Conservation (phyloP, 2,329 filamentous ascomycete genomes). For the Diaporthe sp. region DNA sequence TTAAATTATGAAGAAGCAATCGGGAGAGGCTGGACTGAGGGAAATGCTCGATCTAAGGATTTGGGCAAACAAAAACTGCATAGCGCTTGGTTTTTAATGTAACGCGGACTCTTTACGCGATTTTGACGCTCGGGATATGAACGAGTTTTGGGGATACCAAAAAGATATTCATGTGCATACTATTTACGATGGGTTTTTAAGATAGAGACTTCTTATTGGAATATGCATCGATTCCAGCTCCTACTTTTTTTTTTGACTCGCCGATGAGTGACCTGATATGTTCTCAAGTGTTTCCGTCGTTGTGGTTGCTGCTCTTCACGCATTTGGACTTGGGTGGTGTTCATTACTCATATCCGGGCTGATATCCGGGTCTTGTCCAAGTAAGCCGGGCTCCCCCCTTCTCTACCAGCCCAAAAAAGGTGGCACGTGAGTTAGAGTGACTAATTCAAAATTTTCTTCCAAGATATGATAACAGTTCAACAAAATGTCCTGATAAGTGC, state of each 20-base stretch:
- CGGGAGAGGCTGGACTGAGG: no score
- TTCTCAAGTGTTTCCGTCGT: background rate
- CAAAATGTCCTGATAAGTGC: background rate
- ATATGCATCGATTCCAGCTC: conserved; percentile 17
- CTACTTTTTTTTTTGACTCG: background rate
- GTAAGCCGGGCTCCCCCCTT: background rate
- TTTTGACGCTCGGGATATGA: conserved; percentile 17
- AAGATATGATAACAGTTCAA: background rate
- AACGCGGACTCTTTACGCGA: conserved; percentile 30
- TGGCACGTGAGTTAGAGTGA: background rate
- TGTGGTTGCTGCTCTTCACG: background rate
- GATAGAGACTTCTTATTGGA: conserved; percentile 5
- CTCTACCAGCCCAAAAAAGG: background rate
- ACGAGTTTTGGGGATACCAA: background rate
- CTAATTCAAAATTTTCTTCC: conserved; percentile 8
- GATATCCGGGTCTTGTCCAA: background rate
- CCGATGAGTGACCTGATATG: background rate
- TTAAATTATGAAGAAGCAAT: background rate
- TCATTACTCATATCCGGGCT: background rate
- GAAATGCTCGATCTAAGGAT: no score
- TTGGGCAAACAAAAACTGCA: background rate
- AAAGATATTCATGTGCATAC: conserved; percentile 25
- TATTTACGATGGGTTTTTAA: conserved; percentile 21
- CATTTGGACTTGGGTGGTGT: background rate
- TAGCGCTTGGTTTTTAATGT: conserved; percentile 30